A percentile compares a stretch with the other conserved stretches of the same genome.
Evolutionary conservation across 1,284 basidiomycete genomes (phyloP).

Genomic region (Takashimella tepidaria): DNA sequence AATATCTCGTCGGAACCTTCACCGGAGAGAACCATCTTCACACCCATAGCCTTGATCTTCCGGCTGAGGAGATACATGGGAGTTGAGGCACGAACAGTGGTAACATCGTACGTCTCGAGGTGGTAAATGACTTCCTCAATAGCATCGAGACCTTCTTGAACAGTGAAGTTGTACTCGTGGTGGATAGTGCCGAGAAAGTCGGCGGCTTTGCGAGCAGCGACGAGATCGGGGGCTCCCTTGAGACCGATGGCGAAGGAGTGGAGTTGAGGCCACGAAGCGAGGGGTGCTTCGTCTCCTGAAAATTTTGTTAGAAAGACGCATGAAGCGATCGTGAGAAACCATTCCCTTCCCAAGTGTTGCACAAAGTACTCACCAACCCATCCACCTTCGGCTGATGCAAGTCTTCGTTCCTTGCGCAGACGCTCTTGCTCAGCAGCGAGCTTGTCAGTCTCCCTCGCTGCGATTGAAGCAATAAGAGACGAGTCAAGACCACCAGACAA

Average conservation of each 20-base stretch:
- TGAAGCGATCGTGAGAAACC: too few relatives aligned
- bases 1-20: slow-evolving; percentile 98
- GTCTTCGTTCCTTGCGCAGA: slow-evolving; percentile 53
- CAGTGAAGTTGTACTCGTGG: slow-evolving; percentile 97
- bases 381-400: slow-evolving; percentile 36
- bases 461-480: slow-evolving; percentile 92
- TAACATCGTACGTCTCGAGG: slow-evolving; percentile 98
- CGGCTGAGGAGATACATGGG: slow-evolving; percentile 79
- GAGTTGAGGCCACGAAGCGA: slow-evolving; percentile 90
- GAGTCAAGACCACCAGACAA: slow-evolving; percentile 94
- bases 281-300: slow-evolving; percentile 53
- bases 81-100: slow-evolving; percentile 94
- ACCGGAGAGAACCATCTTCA: slow-evolving; percentile 99
- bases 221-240: slow-evolving; percentile 88
- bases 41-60: slow-evolving; percentile 99
- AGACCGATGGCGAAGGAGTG: slow-evolving; percentile 98
- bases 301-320: too few relatives aligned
- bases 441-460: slow-evolving; percentile 94
- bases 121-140: slow-evolving; percentile 98
- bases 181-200: slow-evolving; percentile 91
- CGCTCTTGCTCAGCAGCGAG: slow-evolving; percentile 74
- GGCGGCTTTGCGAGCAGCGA: slow-evolving; percentile 91
- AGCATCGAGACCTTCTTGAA: slow-evolving; percentile 96
- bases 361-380: slow-evolving; percentile 27
- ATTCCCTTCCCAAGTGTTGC: too few relatives aligned